These are phyloP conservation scores for Amylocystis lapponica DNA, from an alignment of 768 basidiomycete genomes.

Conservation along the genomic window DNA sequence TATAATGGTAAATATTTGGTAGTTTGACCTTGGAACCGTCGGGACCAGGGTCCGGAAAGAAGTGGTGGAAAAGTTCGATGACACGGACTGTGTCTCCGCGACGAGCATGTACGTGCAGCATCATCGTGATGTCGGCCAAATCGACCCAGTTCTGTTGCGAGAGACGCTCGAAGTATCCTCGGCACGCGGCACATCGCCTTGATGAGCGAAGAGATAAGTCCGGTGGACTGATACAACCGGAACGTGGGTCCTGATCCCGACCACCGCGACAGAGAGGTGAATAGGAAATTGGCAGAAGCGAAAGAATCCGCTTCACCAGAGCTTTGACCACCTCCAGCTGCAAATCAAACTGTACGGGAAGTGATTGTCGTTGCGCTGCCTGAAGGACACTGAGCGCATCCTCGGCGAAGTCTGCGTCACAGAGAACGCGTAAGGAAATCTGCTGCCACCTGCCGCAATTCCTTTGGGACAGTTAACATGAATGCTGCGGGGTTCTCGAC, in stretches of 20 bases:
- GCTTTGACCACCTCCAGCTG: conserved; percentile 35
- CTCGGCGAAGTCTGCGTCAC: conserved; percentile 24
- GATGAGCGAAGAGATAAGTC: too few relatives aligned
- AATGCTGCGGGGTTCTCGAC: conserved; percentile 28
- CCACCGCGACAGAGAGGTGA: too few relatives aligned
- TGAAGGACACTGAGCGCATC: conserved; percentile 37
- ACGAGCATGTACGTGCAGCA: conserved; percentile 53
- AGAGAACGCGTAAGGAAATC: conserved; percentile 39
- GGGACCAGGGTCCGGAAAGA: conserved; percentile 32
- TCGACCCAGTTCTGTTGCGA: conserved; percentile 22
- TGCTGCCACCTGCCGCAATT: conserved; percentile 27
- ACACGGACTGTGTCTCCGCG: conserved; percentile 36
- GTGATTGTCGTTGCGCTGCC: conserved; percentile 32
- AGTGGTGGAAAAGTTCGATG: conserved; percentile 45
- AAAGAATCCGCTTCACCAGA: conserved; percentile 34
- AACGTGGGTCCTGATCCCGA: conserved; percentile 25
- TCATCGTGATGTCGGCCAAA: conserved; percentile 32
- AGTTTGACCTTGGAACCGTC: conserved; percentile 14
- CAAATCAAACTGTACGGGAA: conserved; percentile 25
- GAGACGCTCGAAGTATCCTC: conserved; percentile 44
- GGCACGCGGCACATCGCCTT: conserved; percentile 44
- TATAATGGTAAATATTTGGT: conserved; percentile 49
- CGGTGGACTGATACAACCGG: too few relatives aligned
- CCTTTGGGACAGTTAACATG: conserved; percentile 17
- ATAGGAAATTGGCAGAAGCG: conserved; percentile 40